Percentiles rank a stretch among this genome's conserved stretches.
phyloP scores from a whole-genome alignment of 495 filamentous ascomycete species.

The Trichoderma orchidacearum region DNA sequence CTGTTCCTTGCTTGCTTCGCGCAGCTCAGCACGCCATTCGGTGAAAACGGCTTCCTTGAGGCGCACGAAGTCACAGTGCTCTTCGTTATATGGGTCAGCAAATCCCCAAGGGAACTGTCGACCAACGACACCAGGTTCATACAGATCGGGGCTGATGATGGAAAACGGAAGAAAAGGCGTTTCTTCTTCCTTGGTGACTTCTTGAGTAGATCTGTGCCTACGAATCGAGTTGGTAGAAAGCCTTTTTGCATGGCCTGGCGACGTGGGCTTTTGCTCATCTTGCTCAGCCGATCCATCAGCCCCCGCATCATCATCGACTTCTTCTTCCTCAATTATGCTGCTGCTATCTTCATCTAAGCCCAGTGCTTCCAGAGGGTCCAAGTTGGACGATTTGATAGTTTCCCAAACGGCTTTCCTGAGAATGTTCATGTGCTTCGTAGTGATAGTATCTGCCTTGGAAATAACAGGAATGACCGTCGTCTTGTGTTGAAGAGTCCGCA shows the following conservation, averaged over 20 bases:
- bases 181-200: conserved; percentile 22
- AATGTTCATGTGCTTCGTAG: conserved; percentile 80
- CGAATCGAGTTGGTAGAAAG: conserved; percentile 36
- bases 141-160: conserved; percentile 84
- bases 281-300: conserved; percentile 10
- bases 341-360: conserved; percentile 59
- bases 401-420: conserved; percentile 85
- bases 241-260: conserved; percentile 21
- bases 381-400: conserved; percentile 69
- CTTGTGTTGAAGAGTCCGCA: conserved; percentile 82
- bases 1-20: conserved; percentile 79
- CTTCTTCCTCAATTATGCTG: conserved; percentile 36
- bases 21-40: conserved; percentile 85
- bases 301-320: conserved; percentile 16
- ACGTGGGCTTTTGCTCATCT: conserved; percentile 17
- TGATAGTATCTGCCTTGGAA: conserved; percentile 94
- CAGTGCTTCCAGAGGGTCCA: conserved; percentile 81
- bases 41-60: conserved; percentile 84
- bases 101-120: conserved; percentile 94
- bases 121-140: conserved; percentile 65
- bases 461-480: conserved; percentile 94
- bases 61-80: conserved; percentile 88
- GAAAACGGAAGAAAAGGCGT: conserved; percentile 66
- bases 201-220: conserved; percentile 23
- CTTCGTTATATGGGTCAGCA: conserved; percentile 77